These are phyloP conservation scores for Rutidosis leptorrhynchoides DNA, from an alignment of 129 eudicot genomes.

Conservation along the genomic window DNA sequence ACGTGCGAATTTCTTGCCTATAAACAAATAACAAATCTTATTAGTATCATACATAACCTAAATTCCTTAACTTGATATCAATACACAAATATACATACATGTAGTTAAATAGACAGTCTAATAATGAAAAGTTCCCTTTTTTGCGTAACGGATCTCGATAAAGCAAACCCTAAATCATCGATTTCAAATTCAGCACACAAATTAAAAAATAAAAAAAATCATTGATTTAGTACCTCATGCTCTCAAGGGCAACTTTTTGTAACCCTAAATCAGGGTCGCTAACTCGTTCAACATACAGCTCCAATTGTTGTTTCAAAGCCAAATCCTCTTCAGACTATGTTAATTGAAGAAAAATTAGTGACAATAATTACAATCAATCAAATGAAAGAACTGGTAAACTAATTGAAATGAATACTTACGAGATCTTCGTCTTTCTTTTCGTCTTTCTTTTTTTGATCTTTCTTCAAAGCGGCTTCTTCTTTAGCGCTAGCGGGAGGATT, in stretches of 20 bases:
- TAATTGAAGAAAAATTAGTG: constrained; percentile 2
- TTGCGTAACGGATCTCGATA: neutral
- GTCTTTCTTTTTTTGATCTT: constrained; percentile 83
- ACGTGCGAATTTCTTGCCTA: constrained; percentile 87
- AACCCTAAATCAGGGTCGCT: constrained; percentile 77
- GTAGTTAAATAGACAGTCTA: too few species aligned
- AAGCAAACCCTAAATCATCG: neutral
- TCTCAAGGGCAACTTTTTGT: constrained; percentile 84
- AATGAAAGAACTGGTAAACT: neutral
- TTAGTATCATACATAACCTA: neutral
- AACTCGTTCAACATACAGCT: constrained; percentile 84
- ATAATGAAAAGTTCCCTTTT: neutral
- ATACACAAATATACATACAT: neutral
- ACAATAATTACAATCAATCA: neutral
- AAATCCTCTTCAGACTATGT: constrained; percentile 84
- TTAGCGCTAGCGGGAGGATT: constrained; percentile 37
- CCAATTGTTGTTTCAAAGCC: constrained; percentile 88
- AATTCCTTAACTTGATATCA: neutral
- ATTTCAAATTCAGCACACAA: neutral
- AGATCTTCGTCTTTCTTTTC: constrained; percentile 94
- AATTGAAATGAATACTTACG: constrained; percentile 37
- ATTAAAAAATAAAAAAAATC: neutral
- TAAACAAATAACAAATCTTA: neutral
- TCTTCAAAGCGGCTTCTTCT: constrained; percentile 48
- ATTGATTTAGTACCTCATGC: constrained; percentile 62